Conservation (phyloP, 306 rosid genomes). For the Dryas octopetala region DNA sequence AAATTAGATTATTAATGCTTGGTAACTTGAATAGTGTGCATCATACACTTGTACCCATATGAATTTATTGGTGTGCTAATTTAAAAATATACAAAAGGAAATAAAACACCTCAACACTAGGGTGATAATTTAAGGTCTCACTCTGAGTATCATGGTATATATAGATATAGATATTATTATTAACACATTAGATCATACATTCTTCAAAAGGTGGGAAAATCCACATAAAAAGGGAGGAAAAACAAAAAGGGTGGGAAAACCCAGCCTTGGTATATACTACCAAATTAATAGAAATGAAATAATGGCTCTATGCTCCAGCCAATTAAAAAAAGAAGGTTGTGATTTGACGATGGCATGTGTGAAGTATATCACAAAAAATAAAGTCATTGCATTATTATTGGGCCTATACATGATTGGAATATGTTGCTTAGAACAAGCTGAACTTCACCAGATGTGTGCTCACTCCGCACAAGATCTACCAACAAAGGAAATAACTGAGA, state of each 20-base stretch:
- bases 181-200: constrained; percentile 7
- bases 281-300: background rate
- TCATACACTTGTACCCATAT: too few species aligned
- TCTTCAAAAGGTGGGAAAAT: background rate
- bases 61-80: too few species aligned
- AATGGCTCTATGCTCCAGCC: constrained; percentile 22
- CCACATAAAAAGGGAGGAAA: background rate
- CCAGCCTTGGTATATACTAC: constrained; percentile 19
- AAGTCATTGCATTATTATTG: constrained; percentile 55
- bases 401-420: constrained; percentile 81
- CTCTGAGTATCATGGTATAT: too few species aligned
- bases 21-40: too few species aligned
- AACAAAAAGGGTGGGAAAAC: background rate
- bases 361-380: constrained; percentile 10
- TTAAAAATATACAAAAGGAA: too few species aligned
- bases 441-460: constrained; percentile 89
- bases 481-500: constrained; percentile 75
- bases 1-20: too few species aligned
- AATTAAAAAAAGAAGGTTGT: constrained; percentile 23
- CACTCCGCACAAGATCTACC: constrained; percentile 84
- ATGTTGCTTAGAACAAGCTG: constrained; percentile 73
- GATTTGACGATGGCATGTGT: constrained; percentile 24
- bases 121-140: too few species aligned
- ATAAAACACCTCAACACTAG: too few species aligned
- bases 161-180: background rate